phyloP scores from a whole-genome alignment of 2,329 filamentous ascomycete species.

The Colletotrichum magnum region DNA sequence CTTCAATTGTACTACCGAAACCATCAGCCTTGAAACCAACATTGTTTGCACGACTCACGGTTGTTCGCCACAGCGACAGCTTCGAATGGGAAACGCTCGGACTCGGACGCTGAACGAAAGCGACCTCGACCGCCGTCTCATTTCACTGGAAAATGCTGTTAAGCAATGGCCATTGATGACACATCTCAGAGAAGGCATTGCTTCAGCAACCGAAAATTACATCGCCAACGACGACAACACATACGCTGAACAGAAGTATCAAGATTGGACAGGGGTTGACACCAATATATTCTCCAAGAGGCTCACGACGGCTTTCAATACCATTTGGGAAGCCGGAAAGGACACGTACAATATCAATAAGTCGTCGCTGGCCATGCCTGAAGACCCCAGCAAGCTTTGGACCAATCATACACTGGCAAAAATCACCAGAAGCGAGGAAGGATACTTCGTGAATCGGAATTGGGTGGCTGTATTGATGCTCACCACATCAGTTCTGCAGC shows the following conservation, averaged over 20 bases:
- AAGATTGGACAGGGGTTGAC: not conserved
- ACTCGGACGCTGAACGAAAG: too few relatives aligned
- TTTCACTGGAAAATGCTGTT: not conserved
- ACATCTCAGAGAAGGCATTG: not conserved
- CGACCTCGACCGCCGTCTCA: too few relatives aligned
- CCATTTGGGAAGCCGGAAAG: not conserved
- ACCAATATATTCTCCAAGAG: not conserved
- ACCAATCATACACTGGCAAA: too few relatives aligned
- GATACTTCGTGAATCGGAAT: not conserved
- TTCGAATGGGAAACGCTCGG: too few relatives aligned
- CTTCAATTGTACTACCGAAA: too few relatives aligned
- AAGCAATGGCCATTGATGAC: not conserved
- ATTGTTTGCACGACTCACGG: too few relatives aligned
- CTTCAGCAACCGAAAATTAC: not conserved
- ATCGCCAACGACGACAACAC: not conserved
- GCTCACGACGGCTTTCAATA: not conserved
- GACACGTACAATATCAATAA: not conserved
- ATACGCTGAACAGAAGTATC: not conserved
- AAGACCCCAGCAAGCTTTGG: too few relatives aligned
- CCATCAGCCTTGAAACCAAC: too few relatives aligned
- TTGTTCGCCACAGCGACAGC: too few relatives aligned
- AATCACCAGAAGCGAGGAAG: not conserved
- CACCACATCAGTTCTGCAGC: not conserved
- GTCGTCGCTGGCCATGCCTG: not conserved
- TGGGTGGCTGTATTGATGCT: slow-evolving; percentile 8